Evolutionary conservation across 2,329 filamentous ascomycete genomes (phyloP).

Genomic region (Fusarium sambucinum): DNA sequence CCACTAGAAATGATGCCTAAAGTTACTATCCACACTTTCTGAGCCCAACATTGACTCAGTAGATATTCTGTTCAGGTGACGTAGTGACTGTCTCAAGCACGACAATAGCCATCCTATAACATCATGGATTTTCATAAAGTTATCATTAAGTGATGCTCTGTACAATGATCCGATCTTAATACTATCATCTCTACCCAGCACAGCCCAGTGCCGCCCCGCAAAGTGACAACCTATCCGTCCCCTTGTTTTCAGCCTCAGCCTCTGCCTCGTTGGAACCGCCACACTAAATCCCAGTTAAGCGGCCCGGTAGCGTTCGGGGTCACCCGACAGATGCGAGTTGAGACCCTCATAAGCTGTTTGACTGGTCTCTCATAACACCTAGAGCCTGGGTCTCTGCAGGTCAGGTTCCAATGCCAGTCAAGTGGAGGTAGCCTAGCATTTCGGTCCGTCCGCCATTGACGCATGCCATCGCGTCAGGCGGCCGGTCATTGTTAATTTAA

Average conservation of each 20-base stretch:
- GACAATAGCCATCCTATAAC: neutral
- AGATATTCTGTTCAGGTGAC: neutral
- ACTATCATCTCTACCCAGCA: conserved; percentile 12
- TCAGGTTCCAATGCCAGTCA: conserved; percentile 40
- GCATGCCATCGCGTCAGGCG: conserved; percentile 14
- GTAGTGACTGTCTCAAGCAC: neutral
- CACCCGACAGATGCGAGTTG: conserved; percentile 29
- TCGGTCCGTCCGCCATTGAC: conserved; percentile 37
- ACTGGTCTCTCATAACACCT: conserved; percentile 32
- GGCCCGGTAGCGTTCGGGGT: conserved; percentile 42
- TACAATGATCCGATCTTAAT: conserved; percentile 6
- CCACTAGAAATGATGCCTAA: neutral
- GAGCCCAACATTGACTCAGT: neutral
- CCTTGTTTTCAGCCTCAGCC: conserved; percentile 40
- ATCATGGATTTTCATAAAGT: neutral
- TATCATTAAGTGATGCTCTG: conserved; percentile 2
- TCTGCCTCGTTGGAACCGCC: conserved; percentile 19
- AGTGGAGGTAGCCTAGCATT: neutral
- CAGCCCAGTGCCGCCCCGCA: conserved; percentile 24
- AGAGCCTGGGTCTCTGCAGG: conserved; percentile 36
- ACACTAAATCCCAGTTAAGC: conserved; percentile 40
- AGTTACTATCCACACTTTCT: neutral
- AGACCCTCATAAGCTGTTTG: conserved; percentile 28
- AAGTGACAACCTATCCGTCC: conserved; percentile 6
- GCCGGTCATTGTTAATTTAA: conserved; percentile 23